These are phyloP conservation scores for Rhizoctonia solani DNA, from an alignment of 1,284 basidiomycete genomes.

Conservation along the genomic window DNA sequence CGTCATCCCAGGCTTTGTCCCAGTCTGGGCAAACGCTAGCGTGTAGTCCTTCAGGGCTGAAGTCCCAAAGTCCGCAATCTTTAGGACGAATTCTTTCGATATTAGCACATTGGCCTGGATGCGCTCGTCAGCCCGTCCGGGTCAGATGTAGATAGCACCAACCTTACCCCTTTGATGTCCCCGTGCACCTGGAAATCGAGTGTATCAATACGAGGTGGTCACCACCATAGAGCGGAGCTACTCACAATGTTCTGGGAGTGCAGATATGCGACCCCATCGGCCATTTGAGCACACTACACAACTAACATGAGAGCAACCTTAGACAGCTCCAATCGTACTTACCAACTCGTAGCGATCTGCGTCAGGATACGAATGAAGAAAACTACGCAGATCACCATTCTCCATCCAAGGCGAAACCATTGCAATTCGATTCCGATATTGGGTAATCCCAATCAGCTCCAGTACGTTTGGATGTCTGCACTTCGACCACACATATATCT, in stretches of 20 bases:
- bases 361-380: no score
- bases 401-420: slow-evolving; percentile 13
- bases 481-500: slow-evolving; percentile 6
- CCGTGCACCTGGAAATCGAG: slow-evolving; percentile 28
- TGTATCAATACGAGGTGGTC: not conserved
- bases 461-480: not conserved
- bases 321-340: no score
- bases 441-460: not conserved
- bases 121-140: not conserved
- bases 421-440: not conserved
- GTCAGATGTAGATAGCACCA: no score
- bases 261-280: not conserved
- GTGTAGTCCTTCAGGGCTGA: no score
- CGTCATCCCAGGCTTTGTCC: no score
- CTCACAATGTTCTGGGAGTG: not conserved
- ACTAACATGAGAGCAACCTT: no score
- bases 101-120: slow-evolving; percentile 1
- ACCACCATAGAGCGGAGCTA: not conserved
- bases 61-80: no score
- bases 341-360: no score
- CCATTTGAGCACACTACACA: not conserved
- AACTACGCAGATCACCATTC: not conserved
- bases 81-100: no score
- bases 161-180: slow-evolving; percentile 15
- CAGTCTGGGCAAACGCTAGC: no score